Conservation (phyloP, 2,329 filamentous ascomycete species). For the Thelonectria olida region DNA sequence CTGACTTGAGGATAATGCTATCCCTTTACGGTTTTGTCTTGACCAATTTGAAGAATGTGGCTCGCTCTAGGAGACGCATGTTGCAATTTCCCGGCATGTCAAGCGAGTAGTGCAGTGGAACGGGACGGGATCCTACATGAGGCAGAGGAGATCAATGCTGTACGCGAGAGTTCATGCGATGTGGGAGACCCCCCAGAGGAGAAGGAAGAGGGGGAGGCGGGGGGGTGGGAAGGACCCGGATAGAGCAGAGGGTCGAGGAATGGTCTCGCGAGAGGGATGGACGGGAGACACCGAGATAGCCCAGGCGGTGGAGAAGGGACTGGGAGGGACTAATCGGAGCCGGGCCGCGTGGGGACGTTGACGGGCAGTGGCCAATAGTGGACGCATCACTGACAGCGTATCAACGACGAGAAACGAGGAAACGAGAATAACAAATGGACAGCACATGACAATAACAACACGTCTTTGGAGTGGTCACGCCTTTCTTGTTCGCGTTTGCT, state of each 20-base stretch:
- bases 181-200: background rate
- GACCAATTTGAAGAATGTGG: no score
- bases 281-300: background rate
- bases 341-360: background rate
- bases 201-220: background rate
- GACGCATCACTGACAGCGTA: slow-evolving; percentile 13
- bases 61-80: background rate
- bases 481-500: slow-evolving; percentile 1
- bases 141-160: no score
- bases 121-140: no score
- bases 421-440: slow-evolving; percentile 13
- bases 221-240: background rate
- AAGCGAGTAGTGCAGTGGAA: background rate
- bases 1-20: background rate
- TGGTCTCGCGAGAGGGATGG: background rate
- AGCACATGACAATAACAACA: slow-evolving; percentile 23
- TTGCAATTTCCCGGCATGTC: background rate
- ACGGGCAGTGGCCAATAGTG: background rate
- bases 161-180: slow-evolving; percentile 4
- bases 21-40: background rate
- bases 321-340: slow-evolving; percentile 10
- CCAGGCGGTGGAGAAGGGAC: background rate
- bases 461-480: slow-evolving; percentile 9
- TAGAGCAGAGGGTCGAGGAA: background rate
- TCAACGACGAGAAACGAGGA: background rate